Base-by-base conservation (phyloP, 805 yeast genomes). In the Kodamaea sagamina region DNA sequence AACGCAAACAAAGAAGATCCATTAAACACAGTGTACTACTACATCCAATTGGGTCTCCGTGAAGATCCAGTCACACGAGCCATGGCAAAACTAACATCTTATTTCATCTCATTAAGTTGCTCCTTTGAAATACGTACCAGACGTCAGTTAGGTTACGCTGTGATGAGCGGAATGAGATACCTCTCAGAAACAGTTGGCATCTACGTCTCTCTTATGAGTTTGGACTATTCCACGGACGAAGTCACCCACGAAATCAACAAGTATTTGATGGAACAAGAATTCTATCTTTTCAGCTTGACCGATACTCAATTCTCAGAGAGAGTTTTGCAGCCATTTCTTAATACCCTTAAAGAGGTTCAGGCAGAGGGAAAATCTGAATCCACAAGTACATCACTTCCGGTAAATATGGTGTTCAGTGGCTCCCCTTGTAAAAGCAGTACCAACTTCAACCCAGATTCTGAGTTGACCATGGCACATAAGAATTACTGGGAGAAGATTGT, bases 61-160 rank as follows among this genome's bases (percentile, higher is more conserved):
- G 53, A 53, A 2, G 71, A 75, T 50, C 32, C 38, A 0, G 38
- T 47, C 5, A 51, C 55, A 0, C 61, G 67, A 34, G 57, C 79
- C 0, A 43, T 81, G 43, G 72, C 84, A 0, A 65, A 63, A 15
- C 55, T 84, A 4, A 49, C 76, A 1, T 71, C 78, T 1, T 76
- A 67, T 54, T 39, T 76, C n/a, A 51, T 84, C 50, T 65, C 78
- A 0, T 48, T 67, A 6, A 61, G 71, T 1, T 63, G 78, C 13
- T 59, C 66, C 1, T 63, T 72, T 2, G 81, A 76, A 36, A 58
- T 84, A 12, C 62, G 90, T 47, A 71, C 70, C 13, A 74, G 72
- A 50, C 72, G 71, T 45, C 85, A 80, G 48, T 58, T 85, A 42
- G 90, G 88, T 0, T 85, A 85, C 54, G 68, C 74, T 4, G 78